These are phyloP conservation scores for Cenococcum geophilum DNA, from an alignment of 495 filamentous ascomycete genomes.

Conservation along the genomic window DNA sequence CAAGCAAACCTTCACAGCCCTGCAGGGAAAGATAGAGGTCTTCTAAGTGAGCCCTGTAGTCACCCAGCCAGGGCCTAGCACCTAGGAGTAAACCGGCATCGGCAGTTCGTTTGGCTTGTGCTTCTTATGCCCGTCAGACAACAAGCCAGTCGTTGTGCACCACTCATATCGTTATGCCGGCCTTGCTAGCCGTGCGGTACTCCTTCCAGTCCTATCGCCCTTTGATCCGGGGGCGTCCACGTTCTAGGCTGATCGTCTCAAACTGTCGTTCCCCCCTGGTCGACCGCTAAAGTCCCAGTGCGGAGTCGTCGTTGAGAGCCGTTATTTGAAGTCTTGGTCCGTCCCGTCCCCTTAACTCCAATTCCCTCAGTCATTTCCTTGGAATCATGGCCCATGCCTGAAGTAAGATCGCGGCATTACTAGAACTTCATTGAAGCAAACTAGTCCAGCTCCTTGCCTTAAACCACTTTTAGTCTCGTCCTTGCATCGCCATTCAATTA, in stretches of 20 bases:
- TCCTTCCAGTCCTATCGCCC: background rate
- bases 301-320: constrained; percentile 18
- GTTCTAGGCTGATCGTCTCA: constrained; percentile 5
- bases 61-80: background rate
- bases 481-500: constrained; percentile 3
- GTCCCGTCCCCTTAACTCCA: constrained; percentile 9
- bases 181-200: background rate
- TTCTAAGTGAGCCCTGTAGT: background rate
- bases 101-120: background rate
- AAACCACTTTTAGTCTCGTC: background rate
- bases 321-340: constrained; percentile 15
- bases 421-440: too few species aligned
- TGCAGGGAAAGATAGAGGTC: background rate
- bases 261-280: background rate
- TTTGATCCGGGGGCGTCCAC: background rate
- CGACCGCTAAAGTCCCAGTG: constrained; percentile 11
- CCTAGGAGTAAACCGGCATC: background rate
- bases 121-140: background rate
- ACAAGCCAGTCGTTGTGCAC: background rate
- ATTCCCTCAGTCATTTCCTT: background rate
- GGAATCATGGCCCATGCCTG: background rate
- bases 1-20: background rate
- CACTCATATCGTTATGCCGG: background rate
- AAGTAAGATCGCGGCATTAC: too few species aligned
- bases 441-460: too few species aligned